Conservation (phyloP, 2,329 filamentous ascomycete genomes). For the Claviceps monticola region DNA sequence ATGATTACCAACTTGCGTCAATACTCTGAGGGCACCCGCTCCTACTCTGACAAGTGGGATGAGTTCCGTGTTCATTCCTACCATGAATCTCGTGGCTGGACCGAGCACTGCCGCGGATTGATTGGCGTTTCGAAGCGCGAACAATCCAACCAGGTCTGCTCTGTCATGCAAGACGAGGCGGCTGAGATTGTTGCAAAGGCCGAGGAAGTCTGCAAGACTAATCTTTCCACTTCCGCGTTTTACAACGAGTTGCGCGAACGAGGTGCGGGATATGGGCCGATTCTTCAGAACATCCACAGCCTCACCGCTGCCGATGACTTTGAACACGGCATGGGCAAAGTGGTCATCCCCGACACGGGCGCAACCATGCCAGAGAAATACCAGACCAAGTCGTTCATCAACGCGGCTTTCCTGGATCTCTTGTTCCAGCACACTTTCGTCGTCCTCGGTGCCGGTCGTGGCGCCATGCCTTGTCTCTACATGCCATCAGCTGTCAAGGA, state of each 20-base stretch:
- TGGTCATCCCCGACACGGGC: slow-evolving; percentile 26
- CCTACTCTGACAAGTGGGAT: slow-evolving; percentile 32
- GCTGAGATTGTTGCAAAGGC: slow-evolving; percentile 3
- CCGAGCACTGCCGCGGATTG: slow-evolving; percentile 43
- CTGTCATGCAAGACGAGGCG: neutral
- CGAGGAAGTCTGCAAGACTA: slow-evolving; percentile 11
- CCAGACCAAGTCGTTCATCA: slow-evolving; percentile 29
- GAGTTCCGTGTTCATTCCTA: slow-evolving; percentile 44
- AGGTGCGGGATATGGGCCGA: slow-evolving; percentile 13
- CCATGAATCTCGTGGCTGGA: slow-evolving; percentile 37
- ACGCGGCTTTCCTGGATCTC: slow-evolving; percentile 32
- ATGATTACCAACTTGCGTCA: slow-evolving; percentile 12
- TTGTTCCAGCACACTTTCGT: slow-evolving; percentile 27
- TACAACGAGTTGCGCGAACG: slow-evolving; percentile 13
- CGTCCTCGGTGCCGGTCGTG: slow-evolving; percentile 21
- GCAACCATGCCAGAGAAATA: slow-evolving; percentile 29
- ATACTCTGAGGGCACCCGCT: slow-evolving; percentile 16
- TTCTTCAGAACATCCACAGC: neutral
- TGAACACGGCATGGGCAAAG: neutral
- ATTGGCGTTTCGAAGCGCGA: slow-evolving; percentile 22
- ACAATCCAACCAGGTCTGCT: neutral
- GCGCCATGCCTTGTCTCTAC: slow-evolving; percentile 19
- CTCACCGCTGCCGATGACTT: neutral
- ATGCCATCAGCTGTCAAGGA: slow-evolving; percentile 22
- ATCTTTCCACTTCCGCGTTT: slow-evolving; percentile 1